Conservation (phyloP, 2,329 filamentous ascomycete species). For the Cytospora chrysosperma region DNA sequence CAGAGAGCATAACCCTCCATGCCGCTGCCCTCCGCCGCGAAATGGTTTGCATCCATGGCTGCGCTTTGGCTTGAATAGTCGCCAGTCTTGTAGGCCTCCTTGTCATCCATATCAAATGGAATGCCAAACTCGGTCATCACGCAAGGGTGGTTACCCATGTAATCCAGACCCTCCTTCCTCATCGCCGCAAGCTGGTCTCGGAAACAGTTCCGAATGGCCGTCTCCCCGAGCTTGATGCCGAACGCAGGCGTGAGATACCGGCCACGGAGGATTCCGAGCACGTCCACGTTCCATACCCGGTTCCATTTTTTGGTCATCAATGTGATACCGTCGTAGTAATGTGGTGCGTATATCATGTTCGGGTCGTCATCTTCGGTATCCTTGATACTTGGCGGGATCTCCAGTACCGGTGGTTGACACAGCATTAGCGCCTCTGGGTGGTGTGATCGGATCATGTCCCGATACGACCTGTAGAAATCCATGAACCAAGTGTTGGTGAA, state of each 20-base stretch:
- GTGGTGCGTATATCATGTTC: slow-evolving; percentile 87
- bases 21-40: slow-evolving; percentile 78
- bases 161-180: slow-evolving; percentile 80
- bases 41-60: slow-evolving; percentile 95
- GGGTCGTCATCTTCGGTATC: slow-evolving; percentile 85
- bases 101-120: slow-evolving; percentile 97
- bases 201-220: slow-evolving; percentile 91
- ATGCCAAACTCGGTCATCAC: slow-evolving; percentile 95
- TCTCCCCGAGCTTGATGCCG: slow-evolving; percentile 89
- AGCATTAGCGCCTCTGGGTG: slow-evolving; percentile 84
- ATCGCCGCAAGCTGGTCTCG: slow-evolving; percentile 82
- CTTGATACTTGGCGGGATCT: slow-evolving; percentile 86
- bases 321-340: slow-evolving; percentile 96
- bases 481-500: slow-evolving; percentile 94
- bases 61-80: slow-evolving; percentile 91
- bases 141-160: slow-evolving; percentile 85
- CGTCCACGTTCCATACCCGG: slow-evolving; percentile 93
- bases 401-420: slow-evolving; percentile 87
- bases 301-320: slow-evolving; percentile 99
- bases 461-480: slow-evolving; percentile 76
- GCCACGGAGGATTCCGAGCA: slow-evolving; percentile 86
- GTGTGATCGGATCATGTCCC: slow-evolving; percentile 68
- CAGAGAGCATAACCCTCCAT: slow-evolving; percentile 87
- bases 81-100: slow-evolving; percentile 91
- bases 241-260: slow-evolving; percentile 87